These are phyloP conservation scores for Penicillium sp. DNA, from an alignment of 2,329 filamentous ascomycete genomes.

Conservation along the genomic window DNA sequence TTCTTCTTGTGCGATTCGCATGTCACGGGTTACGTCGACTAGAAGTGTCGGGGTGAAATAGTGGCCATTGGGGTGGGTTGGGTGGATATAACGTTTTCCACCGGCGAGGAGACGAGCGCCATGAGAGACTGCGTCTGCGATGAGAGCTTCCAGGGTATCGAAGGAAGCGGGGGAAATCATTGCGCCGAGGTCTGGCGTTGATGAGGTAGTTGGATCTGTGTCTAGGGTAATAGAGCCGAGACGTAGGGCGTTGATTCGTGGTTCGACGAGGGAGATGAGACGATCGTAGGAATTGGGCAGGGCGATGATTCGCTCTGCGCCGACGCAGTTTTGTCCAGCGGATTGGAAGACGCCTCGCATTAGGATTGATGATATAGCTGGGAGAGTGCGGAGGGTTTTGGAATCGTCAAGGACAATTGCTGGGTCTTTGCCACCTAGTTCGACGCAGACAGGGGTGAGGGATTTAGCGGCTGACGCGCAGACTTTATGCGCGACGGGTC, in stretches of 20 bases:
- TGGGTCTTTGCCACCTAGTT: slow-evolving; percentile 94
- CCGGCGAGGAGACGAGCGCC: slow-evolving; percentile 84
- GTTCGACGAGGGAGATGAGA: slow-evolving; percentile 71
- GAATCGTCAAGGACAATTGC: slow-evolving; percentile 83
- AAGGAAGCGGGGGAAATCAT: slow-evolving; percentile 84
- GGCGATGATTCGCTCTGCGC: slow-evolving; percentile 89
- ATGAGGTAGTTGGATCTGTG: slow-evolving; percentile 28
- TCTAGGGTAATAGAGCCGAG: slow-evolving; percentile 71
- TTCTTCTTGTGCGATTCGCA: slow-evolving; percentile 88
- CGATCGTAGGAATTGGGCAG: slow-evolving; percentile 74
- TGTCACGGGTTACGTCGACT: slow-evolving; percentile 81
- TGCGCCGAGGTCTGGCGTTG: slow-evolving; percentile 74
- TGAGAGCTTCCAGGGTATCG: slow-evolving; percentile 72
- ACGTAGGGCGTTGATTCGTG: slow-evolving; percentile 74
- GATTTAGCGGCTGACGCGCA: slow-evolving; percentile 82
- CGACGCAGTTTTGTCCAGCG: slow-evolving; percentile 96
- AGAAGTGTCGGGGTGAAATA: slow-evolving; percentile 93
- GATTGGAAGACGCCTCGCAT: slow-evolving; percentile 94
- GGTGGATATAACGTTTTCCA: slow-evolving; percentile 73
- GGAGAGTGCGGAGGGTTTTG: slow-evolving; percentile 62
- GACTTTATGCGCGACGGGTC: slow-evolving; percentile 83
- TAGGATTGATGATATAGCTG: slow-evolving; percentile 77
- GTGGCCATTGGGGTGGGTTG: slow-evolving; percentile 75
- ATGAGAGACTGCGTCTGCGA: slow-evolving; percentile 74
- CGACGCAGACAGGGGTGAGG: slow-evolving; percentile 85